Base-by-base conservation (phyloP, 2,329 filamentous ascomycete species). In the Chaetomium sp. region DNA sequence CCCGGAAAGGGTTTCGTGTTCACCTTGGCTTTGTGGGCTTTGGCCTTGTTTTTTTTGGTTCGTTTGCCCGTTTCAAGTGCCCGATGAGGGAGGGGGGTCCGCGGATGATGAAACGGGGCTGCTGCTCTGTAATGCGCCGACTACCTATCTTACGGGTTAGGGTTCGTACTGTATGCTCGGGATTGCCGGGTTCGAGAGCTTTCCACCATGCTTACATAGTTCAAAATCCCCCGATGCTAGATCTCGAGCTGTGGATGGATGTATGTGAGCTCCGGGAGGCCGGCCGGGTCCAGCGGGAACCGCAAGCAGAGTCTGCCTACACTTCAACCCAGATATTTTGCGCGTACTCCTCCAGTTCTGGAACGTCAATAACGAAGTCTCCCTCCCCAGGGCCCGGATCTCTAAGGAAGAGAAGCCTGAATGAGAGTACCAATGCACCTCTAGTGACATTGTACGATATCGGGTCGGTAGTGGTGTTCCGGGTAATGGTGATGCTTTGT, bases 401-500 rank as follows among this genome's bases (percentile, higher is more conserved):
- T 50, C 57, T 49, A 33, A 68, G 64, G 42, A 68, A 68, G 21
- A 68, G 60, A 42, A 56, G 67, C 62, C 31, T 33, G 45, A 67
- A 68, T 13, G 56, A 56, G 3, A 68, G 49, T 57, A 65, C 55
- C 60, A 69, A 62, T 60, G 58, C 60, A 23, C 62, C 67, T 9
- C 61, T 63, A 60, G 65, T 63, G 13, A 67, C 60, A 64, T 58
- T 47, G 59, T 66, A 69, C 16, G 65, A 66, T 21, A 60, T 21
- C 23, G 62, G 60, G 54, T 65, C 31, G 27, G 65, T 64, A 13
- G 63, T 62, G 19, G 60, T 19, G 45, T 65, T 57, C 19, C 35
- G 58, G 9, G 60, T 60, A 29, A 69, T 69, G 19, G 63, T 65
- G 51, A 65, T 67, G 12, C 29, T 58, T 53, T 69, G 67, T 42